Percentiles rank a stretch among this genome's conserved stretches.
phyloP scores from a whole-genome alignment of 2,329 filamentous ascomycete species.

The Aspergillus intermedius region DNA sequence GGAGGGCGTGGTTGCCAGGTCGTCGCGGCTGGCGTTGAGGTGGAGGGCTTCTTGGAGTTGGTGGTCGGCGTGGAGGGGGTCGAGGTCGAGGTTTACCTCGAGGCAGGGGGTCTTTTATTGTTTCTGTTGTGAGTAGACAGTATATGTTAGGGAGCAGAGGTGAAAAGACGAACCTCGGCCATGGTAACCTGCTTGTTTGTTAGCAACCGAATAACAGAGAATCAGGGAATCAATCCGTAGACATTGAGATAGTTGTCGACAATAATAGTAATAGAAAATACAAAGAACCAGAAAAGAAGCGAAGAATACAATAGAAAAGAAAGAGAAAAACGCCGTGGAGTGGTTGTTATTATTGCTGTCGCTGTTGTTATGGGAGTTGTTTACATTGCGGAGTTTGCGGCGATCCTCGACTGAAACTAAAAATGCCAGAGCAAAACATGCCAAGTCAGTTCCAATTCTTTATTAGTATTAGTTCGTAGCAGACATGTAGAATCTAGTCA shows the following conservation, averaged over 20 bases:
- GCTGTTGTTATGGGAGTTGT: not conserved
- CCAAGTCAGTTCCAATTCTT: too few relatives aligned
- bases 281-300: too few relatives aligned
- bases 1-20: constrained; percentile 10
- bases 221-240: too few relatives aligned
- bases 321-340: constrained; percentile 1
- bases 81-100: constrained; percentile 12
- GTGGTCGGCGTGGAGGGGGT: constrained; percentile 14
- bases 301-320: not conserved
- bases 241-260: too few relatives aligned
- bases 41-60: constrained; percentile 19
- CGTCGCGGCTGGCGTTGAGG: constrained; percentile 9
- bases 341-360: not conserved
- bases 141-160: not conserved
- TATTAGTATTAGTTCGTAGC: too few relatives aligned
- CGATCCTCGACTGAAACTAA: not conserved
- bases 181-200: too few relatives aligned
- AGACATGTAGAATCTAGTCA: too few relatives aligned
- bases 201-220: too few relatives aligned
- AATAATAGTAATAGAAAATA: too few relatives aligned
- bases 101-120: constrained; percentile 9
- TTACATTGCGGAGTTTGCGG: not conserved
- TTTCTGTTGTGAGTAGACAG: not conserved
- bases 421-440: not conserved
- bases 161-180: not conserved